phyloP scores from a whole-genome alignment of 441 rosid species.

The Euphorbia celastroides region DNA sequence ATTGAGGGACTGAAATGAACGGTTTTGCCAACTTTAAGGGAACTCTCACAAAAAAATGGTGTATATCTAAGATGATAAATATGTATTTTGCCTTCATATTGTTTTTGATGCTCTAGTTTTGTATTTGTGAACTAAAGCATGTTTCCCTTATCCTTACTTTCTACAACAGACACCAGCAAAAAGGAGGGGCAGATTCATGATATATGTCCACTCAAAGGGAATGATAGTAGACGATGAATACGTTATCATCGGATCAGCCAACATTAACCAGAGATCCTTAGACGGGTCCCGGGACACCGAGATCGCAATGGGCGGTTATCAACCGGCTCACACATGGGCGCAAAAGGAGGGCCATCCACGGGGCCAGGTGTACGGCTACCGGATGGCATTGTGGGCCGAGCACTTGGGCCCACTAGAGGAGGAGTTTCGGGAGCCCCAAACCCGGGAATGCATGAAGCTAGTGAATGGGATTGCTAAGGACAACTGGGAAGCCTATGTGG shows the following conservation, averaged over 20 bases:
- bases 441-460: conserved; percentile 30
- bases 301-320: conserved; percentile 68
- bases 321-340: conserved; percentile 54
- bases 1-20: no score
- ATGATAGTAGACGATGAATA: conserved; percentile 74
- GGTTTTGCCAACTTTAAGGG: no score
- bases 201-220: conserved; percentile 71
- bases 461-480: conserved; percentile 31
- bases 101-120: background rate
- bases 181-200: conserved; percentile 51
- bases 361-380: conserved; percentile 60
- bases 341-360: conserved; percentile 41
- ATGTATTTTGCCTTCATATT: no score
- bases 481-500: conserved; percentile 44
- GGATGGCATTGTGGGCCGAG: conserved; percentile 58
- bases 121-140: background rate
- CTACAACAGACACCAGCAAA: conserved; percentile 34
- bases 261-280: conserved; percentile 69
- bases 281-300: conserved; percentile 78
- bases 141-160: background rate
- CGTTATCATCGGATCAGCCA: conserved; percentile 62
- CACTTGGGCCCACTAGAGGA: conserved; percentile 44
- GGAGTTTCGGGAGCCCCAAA: conserved; percentile 31
- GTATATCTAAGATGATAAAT: no score
- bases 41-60: no score